Conservation (phyloP, 805 yeast genomes). For the Lipomyces spencermartinsiae region DNA sequence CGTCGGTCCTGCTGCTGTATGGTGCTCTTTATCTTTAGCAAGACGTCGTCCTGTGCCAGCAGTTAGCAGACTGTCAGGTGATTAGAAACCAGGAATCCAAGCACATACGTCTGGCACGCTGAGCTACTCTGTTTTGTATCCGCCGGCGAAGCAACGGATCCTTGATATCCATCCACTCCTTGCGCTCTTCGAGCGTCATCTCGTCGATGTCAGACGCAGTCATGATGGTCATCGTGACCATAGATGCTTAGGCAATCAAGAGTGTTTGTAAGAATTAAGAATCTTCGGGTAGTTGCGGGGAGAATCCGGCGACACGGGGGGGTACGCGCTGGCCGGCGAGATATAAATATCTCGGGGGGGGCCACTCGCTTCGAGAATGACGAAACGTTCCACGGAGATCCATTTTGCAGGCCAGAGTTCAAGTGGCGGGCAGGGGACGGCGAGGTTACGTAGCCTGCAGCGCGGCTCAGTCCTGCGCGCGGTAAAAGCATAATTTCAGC, state of each 20-base stretch:
- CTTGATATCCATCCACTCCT: constrained; percentile 27
- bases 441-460: constrained; percentile 2
- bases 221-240: not conserved
- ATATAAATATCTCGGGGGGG: not conserved
- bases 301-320: not conserved
- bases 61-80: constrained; percentile 1
- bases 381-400: not conserved
- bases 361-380: not conserved
- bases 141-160: constrained; percentile 30
- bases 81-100: not conserved
- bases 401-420: not conserved
- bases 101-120: constrained; percentile 30
- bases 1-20: not conserved
- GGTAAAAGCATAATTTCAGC: not conserved
- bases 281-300: not conserved
- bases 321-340: not conserved
- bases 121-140: constrained; percentile 34
- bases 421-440: not conserved
- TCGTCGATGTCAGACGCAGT: not conserved
- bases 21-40: not conserved
- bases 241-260: not conserved
- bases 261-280: too few species aligned
- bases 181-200: constrained; percentile 29
- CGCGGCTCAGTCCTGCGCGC: not conserved
- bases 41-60: constrained; percentile 23